Conservation (phyloP, 1,139 yeast species). For the Kurtzmaniella quercitrusa region DNA sequence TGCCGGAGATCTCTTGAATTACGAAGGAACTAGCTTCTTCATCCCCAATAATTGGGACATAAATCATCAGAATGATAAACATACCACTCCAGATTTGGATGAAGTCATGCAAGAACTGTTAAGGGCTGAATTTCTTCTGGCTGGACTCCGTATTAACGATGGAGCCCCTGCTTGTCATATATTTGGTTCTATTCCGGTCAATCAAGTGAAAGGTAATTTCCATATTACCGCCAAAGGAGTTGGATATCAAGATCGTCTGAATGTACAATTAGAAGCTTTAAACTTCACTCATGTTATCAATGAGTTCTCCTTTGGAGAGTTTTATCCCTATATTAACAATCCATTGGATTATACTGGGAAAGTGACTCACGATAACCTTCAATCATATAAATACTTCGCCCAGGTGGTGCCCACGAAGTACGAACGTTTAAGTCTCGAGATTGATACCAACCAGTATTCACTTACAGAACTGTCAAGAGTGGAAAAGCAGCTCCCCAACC, state of each 20-base stretch:
- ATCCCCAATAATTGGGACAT: constrained; percentile 45
- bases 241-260: constrained; percentile 50
- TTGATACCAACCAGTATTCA: constrained; percentile 86
- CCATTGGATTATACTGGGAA: constrained; percentile 78
- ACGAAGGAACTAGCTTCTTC: constrained; percentile 56
- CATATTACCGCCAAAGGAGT: constrained; percentile 76
- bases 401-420: constrained; percentile 84
- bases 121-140: constrained; percentile 54
- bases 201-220: constrained; percentile 80
- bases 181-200: constrained; percentile 82
- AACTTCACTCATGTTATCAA: constrained; percentile 82
- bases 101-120: constrained; percentile 61
- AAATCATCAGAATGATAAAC: constrained; percentile 42
- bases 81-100: constrained; percentile 63
- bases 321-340: constrained; percentile 79
- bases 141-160: constrained; percentile 36
- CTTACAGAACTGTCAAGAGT: constrained; percentile 51
- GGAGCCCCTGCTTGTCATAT: constrained; percentile 83
- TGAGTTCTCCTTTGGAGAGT: constrained; percentile 89
- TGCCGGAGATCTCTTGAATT: constrained; percentile 70
- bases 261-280: constrained; percentile 44
- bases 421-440: constrained; percentile 61
- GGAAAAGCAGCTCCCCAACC: constrained; percentile 17
- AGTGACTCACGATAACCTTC: constrained; percentile 40
- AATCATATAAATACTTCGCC: constrained; percentile 59